A percentile compares a stretch with the other conserved stretches of the same genome.
phyloP scores from a whole-genome alignment of 1,139 yeast genomes.

The Blastobotrys persicus region DNA sequence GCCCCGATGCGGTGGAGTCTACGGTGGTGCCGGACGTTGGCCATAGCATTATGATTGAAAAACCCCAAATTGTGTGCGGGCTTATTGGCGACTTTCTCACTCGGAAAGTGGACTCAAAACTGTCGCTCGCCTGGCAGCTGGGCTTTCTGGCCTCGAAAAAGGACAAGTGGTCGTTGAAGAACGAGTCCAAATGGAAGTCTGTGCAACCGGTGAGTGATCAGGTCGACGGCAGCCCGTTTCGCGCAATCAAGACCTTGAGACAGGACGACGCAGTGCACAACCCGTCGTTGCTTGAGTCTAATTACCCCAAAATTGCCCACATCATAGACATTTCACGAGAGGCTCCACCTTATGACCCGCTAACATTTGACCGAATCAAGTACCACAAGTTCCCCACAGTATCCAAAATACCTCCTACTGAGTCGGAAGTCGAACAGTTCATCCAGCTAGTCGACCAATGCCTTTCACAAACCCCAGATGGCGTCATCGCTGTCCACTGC shows the following conservation, averaged over 20 bases:
- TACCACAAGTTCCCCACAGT: constrained; percentile 77
- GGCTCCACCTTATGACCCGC: constrained; percentile 70
- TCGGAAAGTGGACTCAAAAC: constrained; percentile 43
- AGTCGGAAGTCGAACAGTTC: constrained; percentile 56
- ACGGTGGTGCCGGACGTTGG: constrained; percentile 54
- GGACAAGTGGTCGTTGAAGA: constrained; percentile 75
- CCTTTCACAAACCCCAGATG: constrained; percentile 19
- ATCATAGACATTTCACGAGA: constrained; percentile 75
- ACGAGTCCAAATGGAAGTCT: constrained; percentile 67
- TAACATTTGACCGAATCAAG: constrained; percentile 49
- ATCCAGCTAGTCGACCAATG: constrained; percentile 54
- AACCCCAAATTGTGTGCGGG: constrained; percentile 66
- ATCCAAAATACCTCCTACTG: constrained; percentile 72
- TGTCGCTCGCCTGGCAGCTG: constrained; percentile 65
- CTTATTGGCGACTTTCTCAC: constrained; percentile 57
- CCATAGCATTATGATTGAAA: constrained; percentile 61
- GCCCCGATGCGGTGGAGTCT: constrained; percentile 22
- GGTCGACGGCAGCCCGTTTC: constrained; percentile 49
- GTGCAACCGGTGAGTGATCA: constrained; percentile 48
- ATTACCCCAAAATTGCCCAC: constrained; percentile 52
- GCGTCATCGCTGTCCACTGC: constrained; percentile 67
- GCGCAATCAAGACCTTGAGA: constrained; percentile 75
- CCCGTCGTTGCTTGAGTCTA: constrained; percentile 51
- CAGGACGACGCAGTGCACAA: constrained; percentile 63
- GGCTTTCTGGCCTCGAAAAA: constrained; percentile 51